Base-by-base conservation (phyloP, 2,329 filamentous ascomycete genomes). In the Phialocephala sp. region DNA sequence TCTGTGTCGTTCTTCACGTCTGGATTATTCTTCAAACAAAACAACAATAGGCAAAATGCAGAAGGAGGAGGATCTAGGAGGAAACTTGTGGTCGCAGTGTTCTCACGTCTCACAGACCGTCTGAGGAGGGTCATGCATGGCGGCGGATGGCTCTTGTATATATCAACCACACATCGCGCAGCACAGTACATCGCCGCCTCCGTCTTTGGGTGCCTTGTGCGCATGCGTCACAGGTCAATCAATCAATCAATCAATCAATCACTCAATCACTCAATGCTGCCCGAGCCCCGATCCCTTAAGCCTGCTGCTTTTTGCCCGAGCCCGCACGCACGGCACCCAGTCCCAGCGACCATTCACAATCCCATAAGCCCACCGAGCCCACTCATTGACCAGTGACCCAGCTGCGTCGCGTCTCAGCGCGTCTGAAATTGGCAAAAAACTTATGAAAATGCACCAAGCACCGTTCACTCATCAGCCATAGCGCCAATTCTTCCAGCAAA, bases 41-140 rank as follows among this genome's bases (percentile, higher is more conserved):
- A 57, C 32, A 39, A 57, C 12, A 57, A 52, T n/a, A 37, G 12
- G 20, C 18, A 22, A 24, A 8, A n/a, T 55, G 8, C n/a, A 9
- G 15, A 55, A 32, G 50, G 32, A 58, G 47, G 41, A 60, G 37
- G 47, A 50, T 54, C 50, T 39, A 54, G 55, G 59, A 59, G 43
- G 56, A 55, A 50, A 47, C 24, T 15, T 12, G 27, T 36, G 37
- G 24, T 39, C 36, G 37, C 43, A 54, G 43, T 63, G 27, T 52
- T 58, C 41, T 22, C 61, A 52, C 24, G 61, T 63, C 54, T 63
- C 61, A 63, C 61, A 58, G 41, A 59, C 43, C 12, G 55, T 63
- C 43, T 18, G 61, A 52, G 55, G 41, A 54, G 52, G 39, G 61
- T 39, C 50, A 52, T 45, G 27, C 35, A 35, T 37, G 36, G 36